These are phyloP conservation scores for Wickerhamiella pararugosa DNA, from an alignment of 1,139 yeast species.

Conservation along the genomic window DNA sequence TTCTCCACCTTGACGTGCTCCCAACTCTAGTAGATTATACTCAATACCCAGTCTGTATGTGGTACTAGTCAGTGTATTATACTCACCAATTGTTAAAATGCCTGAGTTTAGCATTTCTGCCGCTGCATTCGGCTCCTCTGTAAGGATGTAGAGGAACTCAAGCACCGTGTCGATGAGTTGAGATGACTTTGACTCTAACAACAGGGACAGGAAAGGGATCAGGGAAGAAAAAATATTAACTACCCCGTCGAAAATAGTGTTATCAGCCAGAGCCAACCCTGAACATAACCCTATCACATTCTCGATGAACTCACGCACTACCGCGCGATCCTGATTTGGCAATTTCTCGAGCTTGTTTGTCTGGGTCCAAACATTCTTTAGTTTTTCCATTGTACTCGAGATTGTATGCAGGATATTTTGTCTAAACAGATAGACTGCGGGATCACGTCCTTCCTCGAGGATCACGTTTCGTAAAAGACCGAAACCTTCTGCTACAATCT, in stretches of 20 bases:
- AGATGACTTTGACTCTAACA: background rate
- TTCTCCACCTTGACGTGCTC: conserved; percentile 13
- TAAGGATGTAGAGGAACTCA: conserved; percentile 8
- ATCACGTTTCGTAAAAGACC: conserved; percentile 70
- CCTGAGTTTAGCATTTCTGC: conserved; percentile 1
- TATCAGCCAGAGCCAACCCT: conserved; percentile 51
- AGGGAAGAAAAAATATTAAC: conserved; percentile 26
- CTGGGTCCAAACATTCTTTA: conserved; percentile 18
- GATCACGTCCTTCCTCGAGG: conserved; percentile 81
- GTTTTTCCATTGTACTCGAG: conserved; percentile 35
- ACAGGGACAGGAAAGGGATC: background rate
- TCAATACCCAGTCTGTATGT: conserved; percentile 15
- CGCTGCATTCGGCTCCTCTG: conserved; percentile 4
- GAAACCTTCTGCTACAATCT: conserved; percentile 62
- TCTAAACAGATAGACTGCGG: conserved; percentile 62
- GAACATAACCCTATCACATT: conserved; percentile 56
- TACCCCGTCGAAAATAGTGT: conserved; percentile 41
- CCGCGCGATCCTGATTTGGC: conserved; percentile 6
- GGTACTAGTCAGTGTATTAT: background rate
- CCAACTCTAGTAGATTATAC: conserved; percentile 12
- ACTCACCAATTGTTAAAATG: background rate
- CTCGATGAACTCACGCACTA: conserved; percentile 42
- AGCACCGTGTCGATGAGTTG: conserved; percentile 4
- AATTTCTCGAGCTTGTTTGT: background rate
- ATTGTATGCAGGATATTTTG: conserved; percentile 56